Conservation (phyloP, 1,139 yeast species). For the Blastobotrys proliferans region DNA sequence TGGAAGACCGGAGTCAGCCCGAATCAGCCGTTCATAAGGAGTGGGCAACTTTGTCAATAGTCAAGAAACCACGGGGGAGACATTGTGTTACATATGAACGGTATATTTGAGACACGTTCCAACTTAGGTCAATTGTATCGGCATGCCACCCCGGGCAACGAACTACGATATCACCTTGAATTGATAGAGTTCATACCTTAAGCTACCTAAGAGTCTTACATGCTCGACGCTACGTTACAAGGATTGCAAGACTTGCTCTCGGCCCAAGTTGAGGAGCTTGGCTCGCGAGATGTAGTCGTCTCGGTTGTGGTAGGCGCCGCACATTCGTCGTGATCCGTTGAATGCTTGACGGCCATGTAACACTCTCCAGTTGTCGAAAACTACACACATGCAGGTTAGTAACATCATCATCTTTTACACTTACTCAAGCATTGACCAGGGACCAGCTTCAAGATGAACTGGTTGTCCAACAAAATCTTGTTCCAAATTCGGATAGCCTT, state of each 20-base stretch:
- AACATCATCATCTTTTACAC: not conserved
- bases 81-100: too few species aligned
- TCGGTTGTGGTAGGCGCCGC: constrained; percentile 70
- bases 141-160: too few species aligned
- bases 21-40: too few species aligned
- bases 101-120: too few species aligned
- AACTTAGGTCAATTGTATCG: too few species aligned
- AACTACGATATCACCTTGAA: too few species aligned
- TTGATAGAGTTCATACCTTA: too few species aligned
- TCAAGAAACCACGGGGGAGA: too few species aligned
- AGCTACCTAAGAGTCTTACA: too few species aligned
- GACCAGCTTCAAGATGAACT: constrained; percentile 51
- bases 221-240: constrained; percentile 27
- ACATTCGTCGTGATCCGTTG: constrained; percentile 67
- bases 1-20: too few species aligned
- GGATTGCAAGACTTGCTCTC: constrained; percentile 45
- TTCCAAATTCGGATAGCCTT: constrained; percentile 59
- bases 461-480: constrained; percentile 51
- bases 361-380: constrained; percentile 76
- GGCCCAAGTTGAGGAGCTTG: constrained; percentile 49
- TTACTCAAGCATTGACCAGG: constrained; percentile 61
- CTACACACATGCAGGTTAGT: not conserved
- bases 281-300: constrained; percentile 64
- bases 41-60: too few species aligned
- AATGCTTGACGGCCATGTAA: constrained; percentile 69